These are phyloP conservation scores for Galerina marginata DNA, from an alignment of 768 basidiomycete species.

Conservation along the genomic window DNA sequence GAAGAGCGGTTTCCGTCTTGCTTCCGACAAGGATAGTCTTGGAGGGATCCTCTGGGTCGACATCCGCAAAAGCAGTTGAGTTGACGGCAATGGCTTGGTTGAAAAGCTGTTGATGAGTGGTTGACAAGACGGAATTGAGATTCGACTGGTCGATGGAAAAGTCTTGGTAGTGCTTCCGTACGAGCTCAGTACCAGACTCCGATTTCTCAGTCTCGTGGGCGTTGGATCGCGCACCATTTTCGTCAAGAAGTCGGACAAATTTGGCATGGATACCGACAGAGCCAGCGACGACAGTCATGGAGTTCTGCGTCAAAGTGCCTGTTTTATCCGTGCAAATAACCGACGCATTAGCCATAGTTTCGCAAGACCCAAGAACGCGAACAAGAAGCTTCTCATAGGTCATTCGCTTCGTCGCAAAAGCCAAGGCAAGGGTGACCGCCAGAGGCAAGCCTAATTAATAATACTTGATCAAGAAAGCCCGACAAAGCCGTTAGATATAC, in stretches of 20 bases:
- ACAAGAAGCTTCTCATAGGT: conserved; percentile 93
- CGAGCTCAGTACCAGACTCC: conserved; percentile 24
- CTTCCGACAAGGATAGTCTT: conserved; percentile 74
- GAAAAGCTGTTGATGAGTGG: conserved; percentile 66
- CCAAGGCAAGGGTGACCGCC: conserved; percentile 94
- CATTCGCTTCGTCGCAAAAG: conserved; percentile 99
- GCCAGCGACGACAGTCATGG: conserved; percentile 96
- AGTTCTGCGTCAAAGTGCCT: conserved; percentile 94
- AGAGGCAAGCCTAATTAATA: conserved; percentile 84
- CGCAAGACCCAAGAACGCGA: conserved; percentile 94
- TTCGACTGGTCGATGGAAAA: conserved; percentile 85
- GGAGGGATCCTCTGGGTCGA: background rate
- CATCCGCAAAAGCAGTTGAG: conserved; percentile 93
- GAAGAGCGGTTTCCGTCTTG: conserved; percentile 94
- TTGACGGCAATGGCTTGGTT: conserved; percentile 91
- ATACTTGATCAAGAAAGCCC: conserved; percentile 5
- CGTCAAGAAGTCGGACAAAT: conserved; percentile 80
- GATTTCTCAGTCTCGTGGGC: conserved; percentile 57
- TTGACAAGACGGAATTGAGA: conserved; percentile 68
- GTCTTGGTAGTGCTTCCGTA: conserved; percentile 63
- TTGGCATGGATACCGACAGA: conserved; percentile 94
- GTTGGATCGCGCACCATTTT: conserved; percentile 75
- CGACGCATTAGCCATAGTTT: conserved; percentile 98
- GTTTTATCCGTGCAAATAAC: conserved; percentile 97
- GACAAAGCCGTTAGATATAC: background rate